A percentile compares a stretch with the other conserved stretches of the same genome.
These are phyloP conservation scores for Cladophialophora immunda DNA, from an alignment of 2,329 filamentous ascomycete genomes.

Conservation along the genomic window DNA sequence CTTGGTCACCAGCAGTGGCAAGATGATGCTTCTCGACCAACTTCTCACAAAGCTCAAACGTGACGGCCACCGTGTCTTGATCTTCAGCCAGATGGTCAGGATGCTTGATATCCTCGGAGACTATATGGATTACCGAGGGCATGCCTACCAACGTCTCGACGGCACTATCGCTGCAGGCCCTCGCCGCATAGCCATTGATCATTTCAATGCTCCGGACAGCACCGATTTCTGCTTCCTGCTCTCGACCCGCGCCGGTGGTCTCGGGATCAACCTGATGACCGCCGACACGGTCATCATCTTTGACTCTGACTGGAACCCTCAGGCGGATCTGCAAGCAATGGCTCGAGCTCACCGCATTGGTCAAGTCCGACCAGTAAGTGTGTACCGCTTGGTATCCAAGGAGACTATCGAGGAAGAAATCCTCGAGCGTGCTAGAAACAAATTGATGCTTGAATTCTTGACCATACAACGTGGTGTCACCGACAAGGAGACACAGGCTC, in stretches of 20 bases:
- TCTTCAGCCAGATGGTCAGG: slow-evolving; percentile 99
- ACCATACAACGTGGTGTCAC: slow-evolving; percentile 97
- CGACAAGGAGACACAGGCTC: slow-evolving; percentile 81
- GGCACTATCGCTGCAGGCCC: slow-evolving; percentile 91
- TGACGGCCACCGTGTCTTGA: slow-evolving; percentile 93
- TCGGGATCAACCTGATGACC: slow-evolving; percentile 99
- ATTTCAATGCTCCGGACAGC: slow-evolving; percentile 97
- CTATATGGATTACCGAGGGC: slow-evolving; percentile 90
- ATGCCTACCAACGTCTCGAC: slow-evolving; percentile 93
- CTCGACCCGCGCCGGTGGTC: slow-evolving; percentile 91
- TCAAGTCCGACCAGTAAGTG: slow-evolving; percentile 93
- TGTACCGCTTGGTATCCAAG: slow-evolving; percentile 95
- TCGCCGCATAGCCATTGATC: slow-evolving; percentile 92
- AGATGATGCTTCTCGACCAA: slow-evolving; percentile 98
- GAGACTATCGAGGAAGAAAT: slow-evolving; percentile 99
- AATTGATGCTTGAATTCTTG: slow-evolving; percentile 95
- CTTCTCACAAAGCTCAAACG: slow-evolving; percentile 92
- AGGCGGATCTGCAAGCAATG: slow-evolving; percentile 98
- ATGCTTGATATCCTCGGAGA: slow-evolving; percentile 97
- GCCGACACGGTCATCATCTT: slow-evolving; percentile 98
- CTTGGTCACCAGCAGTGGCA: slow-evolving; percentile 95
- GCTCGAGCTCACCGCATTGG: slow-evolving; percentile 97
- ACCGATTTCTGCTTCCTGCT: slow-evolving; percentile 96
- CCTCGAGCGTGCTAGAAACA: slow-evolving; percentile 93
- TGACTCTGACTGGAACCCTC: slow-evolving; percentile 98